Base-by-base conservation (phyloP, 2,329 filamentous ascomycete species). In the Apiospora koreana region DNA sequence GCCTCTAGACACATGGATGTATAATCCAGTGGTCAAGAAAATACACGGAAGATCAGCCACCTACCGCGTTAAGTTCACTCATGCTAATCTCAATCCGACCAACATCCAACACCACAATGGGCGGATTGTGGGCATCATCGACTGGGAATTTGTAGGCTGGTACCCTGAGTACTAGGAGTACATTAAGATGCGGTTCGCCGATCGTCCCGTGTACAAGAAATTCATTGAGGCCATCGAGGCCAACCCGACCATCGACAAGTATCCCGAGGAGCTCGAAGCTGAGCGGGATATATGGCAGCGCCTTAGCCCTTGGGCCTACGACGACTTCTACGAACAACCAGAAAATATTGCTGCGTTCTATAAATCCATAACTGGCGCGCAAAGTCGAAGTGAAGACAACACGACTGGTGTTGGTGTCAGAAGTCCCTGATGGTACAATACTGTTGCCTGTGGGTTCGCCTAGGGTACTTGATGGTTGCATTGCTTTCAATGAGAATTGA, bases 51-150 rank as follows among this genome's bases (percentile, higher is more conserved):
- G 54, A 46, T 23, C 45, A 10, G 21, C 6, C 45, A 23, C 21
- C 54, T 38, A 62, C 54, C 54, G 54, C 54, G 31, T 62, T 21
- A 41, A 65, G 38, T 48, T 88, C 73, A 85, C 84, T 18, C 85
- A 87, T 75, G 81, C 79, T 10, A 84, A 86, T 71, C 74, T 87
- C 9, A 82, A 80, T 71, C 79, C 79, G 28, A 74, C 75, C 28
- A 86, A 87, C 71, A 83, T 87, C 62, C 71, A 86, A 12, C 75
- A 81, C 58, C 75, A 75, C 8, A 81, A 78, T 6, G 80, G 83
- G 68, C 74, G 80, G 6, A 75, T 88, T 41, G 79, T 82, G 48
- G 84, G 83, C 9, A 84, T 88, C 16, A 76, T 80, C 43, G 79
- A 81, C 70, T 81, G 80, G 80, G 78, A 81, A 68, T 74, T 75